Base-by-base conservation (phyloP, 2,329 filamentous ascomycete genomes). In the Fusarium neocosmosporiellum region DNA sequence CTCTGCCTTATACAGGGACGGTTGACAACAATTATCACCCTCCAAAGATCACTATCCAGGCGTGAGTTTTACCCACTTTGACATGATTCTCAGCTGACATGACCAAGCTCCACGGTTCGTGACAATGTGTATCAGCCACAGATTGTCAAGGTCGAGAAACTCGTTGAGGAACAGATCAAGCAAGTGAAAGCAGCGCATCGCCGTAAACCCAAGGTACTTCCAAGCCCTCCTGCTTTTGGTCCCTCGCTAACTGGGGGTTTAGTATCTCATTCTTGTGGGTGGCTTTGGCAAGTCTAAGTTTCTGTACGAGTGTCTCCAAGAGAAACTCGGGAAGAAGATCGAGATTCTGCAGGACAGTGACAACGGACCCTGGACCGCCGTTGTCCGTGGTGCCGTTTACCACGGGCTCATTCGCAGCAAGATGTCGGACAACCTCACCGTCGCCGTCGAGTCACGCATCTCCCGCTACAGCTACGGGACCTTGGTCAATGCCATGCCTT, bases 191-290 rank as follows among this genome's bases (percentile, higher is more conserved):
- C 76, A 76, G 10, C 29, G 2, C 66, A 76, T 2, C 59, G 59
- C 0, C 75, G 73, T 1, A 1, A 50, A 2, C 81, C 81, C 3
- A 82, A 81, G 75, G 82, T 80, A 64, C 36, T 59, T 13, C 2
- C 11, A 27, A 22, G n/a, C 16, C 18, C 9, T 13, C n/a, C 2
- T 16, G 8, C 18, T 43, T 29, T 22, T 20, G 5, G 13, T 4
- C 18, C 2, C 14, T 33, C 9, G 24, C 7, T 36, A 34, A 46
- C 58, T 20, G 4, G 5, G 7, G 4, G 18, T 14, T 5, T 7
- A 85, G 84, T 82, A 79, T 29, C 31, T 85, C 4, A 77, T 85
- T 7, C 74, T 85, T 0, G 83, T 83, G 0, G 84, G 84, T 0
- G 84, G 84, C 0, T 83, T 85, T 29, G 84, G 84, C 0, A 73